phyloP scores from a whole-genome alignment of 139 green algal genomes.

The Desmodesmus armatus region DNA sequence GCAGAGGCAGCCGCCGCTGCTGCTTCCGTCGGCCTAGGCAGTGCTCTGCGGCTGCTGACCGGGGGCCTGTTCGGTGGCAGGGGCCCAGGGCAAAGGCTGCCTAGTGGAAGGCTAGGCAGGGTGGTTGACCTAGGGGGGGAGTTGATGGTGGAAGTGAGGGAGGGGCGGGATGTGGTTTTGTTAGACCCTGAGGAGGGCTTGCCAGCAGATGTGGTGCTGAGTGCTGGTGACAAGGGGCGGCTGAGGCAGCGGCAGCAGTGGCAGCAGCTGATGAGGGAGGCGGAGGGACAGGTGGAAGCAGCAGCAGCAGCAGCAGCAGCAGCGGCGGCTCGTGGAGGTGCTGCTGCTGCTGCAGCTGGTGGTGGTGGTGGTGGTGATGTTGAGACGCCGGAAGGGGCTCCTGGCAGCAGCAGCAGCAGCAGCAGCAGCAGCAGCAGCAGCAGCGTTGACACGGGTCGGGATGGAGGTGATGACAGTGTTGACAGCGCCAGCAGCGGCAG shows the following conservation, averaged over 20 bases:
- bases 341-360: not conserved
- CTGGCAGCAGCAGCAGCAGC: not conserved
- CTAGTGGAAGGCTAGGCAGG: not conserved
- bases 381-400: too few species aligned
- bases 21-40: conserved; percentile 4
- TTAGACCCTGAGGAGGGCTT: conserved; percentile 23
- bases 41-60: not conserved
- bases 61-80: not conserved
- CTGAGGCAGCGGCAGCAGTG: not conserved
- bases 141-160: conserved; percentile 15
- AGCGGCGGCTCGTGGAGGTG: not conserved
- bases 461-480: not conserved
- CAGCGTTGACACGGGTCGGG: not conserved
- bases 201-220: conserved; percentile 15
- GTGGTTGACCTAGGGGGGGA: conserved; percentile 14
- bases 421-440: conserved; percentile 29
- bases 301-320: conserved; percentile 4
- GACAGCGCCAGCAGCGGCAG: not conserved
- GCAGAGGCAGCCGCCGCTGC: not conserved
- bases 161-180: not conserved
- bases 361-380: not conserved
- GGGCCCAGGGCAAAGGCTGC: not conserved
- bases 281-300: not conserved
- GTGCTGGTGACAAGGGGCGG: not conserved
- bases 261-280: conserved; percentile 10